Evolutionary conservation across 495 filamentous ascomycete genomes (phyloP).

Genomic region (Patellaria atrata): DNA sequence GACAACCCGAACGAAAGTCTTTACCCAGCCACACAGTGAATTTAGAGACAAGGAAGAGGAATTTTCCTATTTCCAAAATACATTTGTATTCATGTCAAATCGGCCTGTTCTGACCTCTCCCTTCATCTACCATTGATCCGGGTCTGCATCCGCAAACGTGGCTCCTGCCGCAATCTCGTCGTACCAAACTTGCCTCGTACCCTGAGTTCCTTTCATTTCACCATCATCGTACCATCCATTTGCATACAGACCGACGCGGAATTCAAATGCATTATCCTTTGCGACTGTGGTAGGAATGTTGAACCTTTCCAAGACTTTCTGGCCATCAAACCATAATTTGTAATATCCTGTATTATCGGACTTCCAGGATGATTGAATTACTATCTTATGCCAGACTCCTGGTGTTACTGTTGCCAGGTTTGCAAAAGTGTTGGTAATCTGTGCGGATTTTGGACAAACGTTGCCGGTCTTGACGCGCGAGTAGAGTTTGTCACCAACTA

Average conservation of each 20-base stretch:
- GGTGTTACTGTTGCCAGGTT: slow-evolving; percentile 30
- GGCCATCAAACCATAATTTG: slow-evolving; percentile 38
- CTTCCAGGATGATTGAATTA: slow-evolving; percentile 37
- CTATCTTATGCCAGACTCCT: slow-evolving; percentile 37
- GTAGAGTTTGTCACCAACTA: slow-evolving; percentile 33
- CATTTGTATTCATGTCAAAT: too few species aligned
- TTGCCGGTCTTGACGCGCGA: slow-evolving; percentile 35
- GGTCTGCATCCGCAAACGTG: slow-evolving; percentile 34
- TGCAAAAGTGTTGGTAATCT: slow-evolving; percentile 23
- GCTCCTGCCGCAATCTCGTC: slow-evolving; percentile 38
- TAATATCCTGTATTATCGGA: slow-evolving; percentile 33
- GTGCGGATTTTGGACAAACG: slow-evolving; percentile 30
- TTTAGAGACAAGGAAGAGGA: too few species aligned
- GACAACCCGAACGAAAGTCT: too few species aligned
- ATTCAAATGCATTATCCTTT: slow-evolving; percentile 35
- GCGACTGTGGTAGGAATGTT: slow-evolving; percentile 34
- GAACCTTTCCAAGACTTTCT: slow-evolving; percentile 32
- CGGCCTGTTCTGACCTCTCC: too few species aligned
- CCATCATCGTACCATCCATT: slow-evolving; percentile 41
- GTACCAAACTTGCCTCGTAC: slow-evolving; percentile 37
- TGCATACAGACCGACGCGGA: slow-evolving; percentile 40
- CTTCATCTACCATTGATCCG: slow-evolving; percentile 7
- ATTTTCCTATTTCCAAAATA: too few species aligned
- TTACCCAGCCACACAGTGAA: too few species aligned
- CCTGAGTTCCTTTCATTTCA: slow-evolving; percentile 32